phyloP scores from a whole-genome alignment of 2,329 filamentous ascomycete genomes.

The Xylariaceae sp. region DNA sequence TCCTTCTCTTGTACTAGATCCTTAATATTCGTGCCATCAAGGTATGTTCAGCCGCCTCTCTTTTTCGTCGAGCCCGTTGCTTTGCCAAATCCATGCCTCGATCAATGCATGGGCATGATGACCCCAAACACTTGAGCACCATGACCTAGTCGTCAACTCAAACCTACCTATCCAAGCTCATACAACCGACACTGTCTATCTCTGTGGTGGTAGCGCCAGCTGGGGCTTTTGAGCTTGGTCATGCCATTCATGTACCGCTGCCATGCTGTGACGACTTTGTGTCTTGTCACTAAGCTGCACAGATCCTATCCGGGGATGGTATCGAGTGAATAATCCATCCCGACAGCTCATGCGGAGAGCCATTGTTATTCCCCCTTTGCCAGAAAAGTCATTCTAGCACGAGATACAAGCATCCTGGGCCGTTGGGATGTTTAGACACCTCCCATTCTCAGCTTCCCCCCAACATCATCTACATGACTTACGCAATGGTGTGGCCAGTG shows the following conservation, averaged over 20 bases:
- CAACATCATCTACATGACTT: background rate
- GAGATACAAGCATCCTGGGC: background rate
- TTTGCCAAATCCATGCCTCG: background rate
- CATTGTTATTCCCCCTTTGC: background rate
- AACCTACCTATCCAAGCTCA: background rate
- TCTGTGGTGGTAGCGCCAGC: background rate
- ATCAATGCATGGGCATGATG: background rate
- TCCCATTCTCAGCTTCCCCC: background rate
- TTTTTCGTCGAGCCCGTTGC: background rate
- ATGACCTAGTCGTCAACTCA: conserved; percentile 7
- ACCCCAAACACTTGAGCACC: background rate
- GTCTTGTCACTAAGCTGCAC: background rate
- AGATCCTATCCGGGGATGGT: background rate
- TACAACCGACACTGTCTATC: background rate
- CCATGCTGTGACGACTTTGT: conserved; percentile 1
- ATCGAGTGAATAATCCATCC: conserved; percentile 4
- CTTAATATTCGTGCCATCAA: conserved; percentile 9
- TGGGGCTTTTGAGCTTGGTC: background rate
- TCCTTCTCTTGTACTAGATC: background rate
- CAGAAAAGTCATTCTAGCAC: background rate
- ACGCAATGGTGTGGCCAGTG: conserved; percentile 6
- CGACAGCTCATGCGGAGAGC: background rate
- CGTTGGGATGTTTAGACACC: background rate
- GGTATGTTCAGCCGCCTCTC: conserved; percentile 8
- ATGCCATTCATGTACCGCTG: background rate